These are phyloP conservation scores for Coemansia sp. DNA, from an alignment of 192 early-diverging fungal genomes.

Conservation along the genomic window DNA sequence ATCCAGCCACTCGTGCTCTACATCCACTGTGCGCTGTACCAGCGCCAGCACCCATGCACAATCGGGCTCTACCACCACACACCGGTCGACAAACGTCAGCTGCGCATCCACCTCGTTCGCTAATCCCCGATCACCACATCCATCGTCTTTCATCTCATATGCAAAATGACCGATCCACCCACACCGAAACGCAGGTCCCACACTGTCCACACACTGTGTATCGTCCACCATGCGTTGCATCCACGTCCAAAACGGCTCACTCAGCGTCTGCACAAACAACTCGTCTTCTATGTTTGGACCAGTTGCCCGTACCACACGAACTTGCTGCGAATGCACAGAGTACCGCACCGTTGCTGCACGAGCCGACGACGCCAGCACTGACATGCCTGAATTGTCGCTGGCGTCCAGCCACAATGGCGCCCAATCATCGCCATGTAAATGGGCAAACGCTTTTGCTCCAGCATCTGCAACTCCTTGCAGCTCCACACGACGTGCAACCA, in stretches of 20 bases:
- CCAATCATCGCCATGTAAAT: constrained; percentile 22
- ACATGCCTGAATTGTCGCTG: constrained; percentile 32
- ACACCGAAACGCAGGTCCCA: constrained; percentile 63
- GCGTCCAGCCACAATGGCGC: constrained; percentile 70
- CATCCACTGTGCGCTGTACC: not conserved
- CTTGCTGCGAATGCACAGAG: not conserved
- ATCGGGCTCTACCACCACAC: constrained; percentile 55
- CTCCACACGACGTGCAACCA: constrained; percentile 35
- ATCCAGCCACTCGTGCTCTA: constrained; percentile 6
- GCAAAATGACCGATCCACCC: constrained; percentile 90
- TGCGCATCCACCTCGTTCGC: constrained; percentile 66
- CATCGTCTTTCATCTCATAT: constrained; percentile 90
- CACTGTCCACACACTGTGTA: constrained; percentile 11
- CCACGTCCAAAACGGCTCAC: constrained; percentile 65
- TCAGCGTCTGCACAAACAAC: not conserved
- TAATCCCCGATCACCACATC: not conserved
- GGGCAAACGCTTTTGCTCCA: not conserved
- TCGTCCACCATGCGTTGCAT: constrained; percentile 51
- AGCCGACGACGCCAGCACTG: constrained; percentile 34
- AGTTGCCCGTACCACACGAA: not conserved
- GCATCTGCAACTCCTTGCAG: not conserved
- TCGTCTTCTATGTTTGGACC: not conserved
- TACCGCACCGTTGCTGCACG: constrained; percentile 43
- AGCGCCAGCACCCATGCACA: constrained; percentile 24
- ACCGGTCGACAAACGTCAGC: constrained; percentile 74